A percentile compares a stretch with the other conserved stretches of the same genome.
These are phyloP conservation scores for Notholithocarpus densiflorus DNA, from an alignment of 306 rosid species.

Conservation along the genomic window DNA sequence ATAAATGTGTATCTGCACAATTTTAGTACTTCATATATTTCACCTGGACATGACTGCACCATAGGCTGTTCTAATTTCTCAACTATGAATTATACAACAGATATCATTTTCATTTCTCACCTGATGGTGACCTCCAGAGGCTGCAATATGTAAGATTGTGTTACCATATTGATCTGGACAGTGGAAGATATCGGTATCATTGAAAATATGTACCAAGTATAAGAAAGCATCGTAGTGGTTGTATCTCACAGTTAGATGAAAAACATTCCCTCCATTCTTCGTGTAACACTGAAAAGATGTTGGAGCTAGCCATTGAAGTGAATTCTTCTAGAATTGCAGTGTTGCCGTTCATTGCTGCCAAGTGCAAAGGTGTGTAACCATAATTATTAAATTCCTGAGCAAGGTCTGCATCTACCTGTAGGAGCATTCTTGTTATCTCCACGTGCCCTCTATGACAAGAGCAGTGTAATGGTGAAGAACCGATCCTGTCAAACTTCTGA, in stretches of 20 bases:
- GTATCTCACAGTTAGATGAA: constrained; percentile 63
- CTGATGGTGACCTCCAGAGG: constrained; percentile 41
- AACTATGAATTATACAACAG: background rate
- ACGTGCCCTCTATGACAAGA: constrained; percentile 38
- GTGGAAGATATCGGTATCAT: constrained; percentile 37
- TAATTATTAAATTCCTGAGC: constrained; percentile 46
- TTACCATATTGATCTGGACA: constrained; percentile 53
- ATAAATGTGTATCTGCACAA: background rate
- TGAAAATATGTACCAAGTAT: constrained; percentile 42
- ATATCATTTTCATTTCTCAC: constrained; percentile 29
- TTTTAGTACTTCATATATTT: background rate
- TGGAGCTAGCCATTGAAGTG: constrained; percentile 24
- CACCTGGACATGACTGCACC: background rate
- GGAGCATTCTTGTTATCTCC: constrained; percentile 52
- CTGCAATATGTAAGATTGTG: constrained; percentile 64
- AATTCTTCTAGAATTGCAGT: constrained; percentile 49
- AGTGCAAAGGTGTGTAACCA: constrained; percentile 72
- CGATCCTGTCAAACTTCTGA: constrained; percentile 38
- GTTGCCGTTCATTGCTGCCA: constrained; percentile 55
- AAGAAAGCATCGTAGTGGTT: constrained; percentile 49
- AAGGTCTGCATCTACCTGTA: constrained; percentile 38
- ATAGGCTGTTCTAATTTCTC: background rate
- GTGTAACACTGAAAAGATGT: constrained; percentile 45
- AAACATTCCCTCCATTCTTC: constrained; percentile 55
- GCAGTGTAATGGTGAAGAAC: constrained; percentile 54